These are phyloP conservation scores for Kandelia obovata DNA, from an alignment of 345 rosid species.

Conservation along the genomic window DNA sequence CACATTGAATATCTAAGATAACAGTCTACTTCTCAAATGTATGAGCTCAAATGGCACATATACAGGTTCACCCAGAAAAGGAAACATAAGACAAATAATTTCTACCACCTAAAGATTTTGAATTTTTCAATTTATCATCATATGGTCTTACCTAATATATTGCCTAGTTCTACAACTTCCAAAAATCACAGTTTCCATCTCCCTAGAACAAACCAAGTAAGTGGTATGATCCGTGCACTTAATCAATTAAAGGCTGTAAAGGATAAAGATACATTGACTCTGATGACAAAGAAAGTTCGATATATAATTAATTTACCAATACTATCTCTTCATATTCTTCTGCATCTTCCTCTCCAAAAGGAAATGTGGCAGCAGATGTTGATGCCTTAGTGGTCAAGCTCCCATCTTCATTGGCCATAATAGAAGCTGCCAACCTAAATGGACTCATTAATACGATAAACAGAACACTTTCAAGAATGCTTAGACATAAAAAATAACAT, in stretches of 20 bases:
- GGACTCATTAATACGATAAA: conserved; percentile 20
- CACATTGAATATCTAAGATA: background rate
- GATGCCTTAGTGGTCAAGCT: conserved; percentile 32
- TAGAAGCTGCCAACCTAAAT: conserved; percentile 68
- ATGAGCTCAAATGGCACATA: too few relatives aligned
- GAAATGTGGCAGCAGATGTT: conserved; percentile 37
- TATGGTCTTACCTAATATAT: background rate
- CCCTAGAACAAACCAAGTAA: background rate
- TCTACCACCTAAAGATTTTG: background rate
- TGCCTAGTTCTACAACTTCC: background rate
- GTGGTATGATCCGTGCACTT: background rate
- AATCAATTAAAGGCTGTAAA: background rate
- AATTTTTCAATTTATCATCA: background rate
- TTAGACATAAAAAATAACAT: conserved; percentile 2
- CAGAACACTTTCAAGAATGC: conserved; percentile 7
- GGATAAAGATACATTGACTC: background rate
- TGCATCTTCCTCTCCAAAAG: conserved; percentile 41
- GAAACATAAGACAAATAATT: background rate
- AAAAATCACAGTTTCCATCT: background rate
- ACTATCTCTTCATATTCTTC: conserved; percentile 54
- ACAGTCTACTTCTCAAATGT: conserved; percentile 1
- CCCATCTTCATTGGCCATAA: conserved; percentile 48
- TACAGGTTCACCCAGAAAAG: too few relatives aligned
- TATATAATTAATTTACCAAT: conserved; percentile 11
- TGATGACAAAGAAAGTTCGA: background rate